Base-by-base conservation (phyloP, 2,329 filamentous ascomycete species). In the Lachnellula subtilissima region DNA sequence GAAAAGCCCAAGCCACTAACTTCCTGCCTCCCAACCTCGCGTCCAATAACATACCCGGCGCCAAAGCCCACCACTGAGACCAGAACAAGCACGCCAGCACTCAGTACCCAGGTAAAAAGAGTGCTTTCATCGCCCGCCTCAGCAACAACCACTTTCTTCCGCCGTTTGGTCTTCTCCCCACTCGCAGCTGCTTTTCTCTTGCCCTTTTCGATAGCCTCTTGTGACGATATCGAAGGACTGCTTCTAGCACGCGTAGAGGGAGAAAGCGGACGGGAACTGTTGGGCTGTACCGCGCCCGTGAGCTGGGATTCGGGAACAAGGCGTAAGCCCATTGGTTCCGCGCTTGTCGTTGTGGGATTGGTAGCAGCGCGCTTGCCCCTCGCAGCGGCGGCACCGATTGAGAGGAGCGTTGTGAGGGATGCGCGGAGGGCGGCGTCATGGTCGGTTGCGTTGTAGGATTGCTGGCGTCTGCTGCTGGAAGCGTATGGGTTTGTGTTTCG, bases 361-460 rank as follows among this genome's bases (percentile, higher is more conserved):
- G 50, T 71, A 65, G 47, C 65, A 55, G 50, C 69, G 63, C 77
- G 75, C 68, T 94, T 96, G 0, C 88, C 88, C 45, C 94, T 83
- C 1, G 93, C 94, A 0, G 93, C 94, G 0, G 93, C 94, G 3
- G 92, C 91, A 0, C 91, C 93, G 67, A 91, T 96, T n/a, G 93
- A 97, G 12, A 99, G 82, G 12, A 99, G 80, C 0, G 94, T 97
- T 0, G 91, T 96, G n/a, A 99, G 79, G 49, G 91, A 96, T 19
- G 94, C 91, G 36, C 94, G 86, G 11, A 99, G 79, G 2, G 91
- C 94, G 32, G 91, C 94, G 66, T 99, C 94, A 65, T 97, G 92
- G 65, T 97, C 91, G 48, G 89, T 86, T 64, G 91, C 89, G 3
- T 85, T 88, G 69, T 81, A 83, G 9, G 81, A 80, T 35, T 58